A percentile compares a stretch with the other conserved stretches of the same genome.
phyloP scores from a whole-genome alignment of 306 rosid species.

The Medicago truncatula region DNA sequence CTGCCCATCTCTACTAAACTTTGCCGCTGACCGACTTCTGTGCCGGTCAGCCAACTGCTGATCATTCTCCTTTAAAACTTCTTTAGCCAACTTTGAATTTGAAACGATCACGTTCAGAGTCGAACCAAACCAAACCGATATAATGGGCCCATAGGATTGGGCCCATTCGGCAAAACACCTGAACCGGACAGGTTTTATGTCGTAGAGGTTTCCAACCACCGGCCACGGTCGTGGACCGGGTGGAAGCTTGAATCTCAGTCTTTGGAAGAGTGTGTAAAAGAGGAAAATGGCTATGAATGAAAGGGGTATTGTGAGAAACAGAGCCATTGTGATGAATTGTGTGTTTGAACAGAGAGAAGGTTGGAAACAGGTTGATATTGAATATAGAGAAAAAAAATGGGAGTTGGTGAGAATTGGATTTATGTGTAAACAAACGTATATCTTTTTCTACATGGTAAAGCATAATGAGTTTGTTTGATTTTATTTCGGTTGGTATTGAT shows the following conservation, averaged over 20 bases:
- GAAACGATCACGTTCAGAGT: slow-evolving; percentile 75
- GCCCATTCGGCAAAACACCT: slow-evolving; percentile 91
- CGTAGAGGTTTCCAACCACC: slow-evolving; percentile 84
- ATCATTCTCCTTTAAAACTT: slow-evolving; percentile 79
- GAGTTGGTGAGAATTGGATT: slow-evolving; percentile 59
- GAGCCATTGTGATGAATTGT: slow-evolving; percentile 23
- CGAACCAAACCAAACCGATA: slow-evolving; percentile 91
- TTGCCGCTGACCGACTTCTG: slow-evolving; percentile 74
- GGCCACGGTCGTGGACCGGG: slow-evolving; percentile 90
- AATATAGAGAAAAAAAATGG: slow-evolving; percentile 22
- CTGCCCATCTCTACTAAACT: slow-evolving; percentile 76
- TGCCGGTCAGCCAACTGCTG: slow-evolving; percentile 77
- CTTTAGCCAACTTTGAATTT: slow-evolving; percentile 64
- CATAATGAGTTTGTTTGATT: neutral
- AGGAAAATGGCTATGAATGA: slow-evolving; percentile 46
- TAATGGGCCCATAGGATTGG: slow-evolving; percentile 71
- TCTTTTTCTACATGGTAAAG: neutral
- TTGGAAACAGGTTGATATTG: slow-evolving; percentile 32
- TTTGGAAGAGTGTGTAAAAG: slow-evolving; percentile 49
- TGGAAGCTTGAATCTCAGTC: slow-evolving; percentile 74
- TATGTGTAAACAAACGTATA: neutral
- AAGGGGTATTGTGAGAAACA: slow-evolving; percentile 40
- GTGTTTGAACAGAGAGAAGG: neutral
- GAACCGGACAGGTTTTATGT: slow-evolving; percentile 80
- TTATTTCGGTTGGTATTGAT: neutral